These are phyloP conservation scores for Colletotrichum lentis DNA, from an alignment of 2,329 filamentous ascomycete genomes.

Conservation along the genomic window DNA sequence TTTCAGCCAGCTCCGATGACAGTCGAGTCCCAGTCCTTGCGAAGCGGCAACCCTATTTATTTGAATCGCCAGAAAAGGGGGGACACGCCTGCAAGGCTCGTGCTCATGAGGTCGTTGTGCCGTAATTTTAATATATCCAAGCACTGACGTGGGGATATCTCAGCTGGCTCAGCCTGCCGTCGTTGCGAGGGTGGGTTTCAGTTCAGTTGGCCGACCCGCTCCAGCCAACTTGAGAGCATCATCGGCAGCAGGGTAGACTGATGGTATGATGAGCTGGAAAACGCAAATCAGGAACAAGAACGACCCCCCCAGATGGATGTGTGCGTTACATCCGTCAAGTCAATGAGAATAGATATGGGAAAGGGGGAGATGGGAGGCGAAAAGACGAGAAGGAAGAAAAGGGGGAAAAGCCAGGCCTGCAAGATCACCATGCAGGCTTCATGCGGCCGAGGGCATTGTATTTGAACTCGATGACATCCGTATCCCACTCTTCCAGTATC, in stretches of 20 bases:
- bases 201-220: slow-evolving; percentile 33
- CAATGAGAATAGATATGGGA: background rate
- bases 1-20: slow-evolving; percentile 11
- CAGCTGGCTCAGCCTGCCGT: slow-evolving; percentile 28
- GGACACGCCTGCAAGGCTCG: background rate
- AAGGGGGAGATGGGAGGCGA: background rate
- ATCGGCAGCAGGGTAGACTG: slow-evolving; percentile 19
- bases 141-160: slow-evolving; percentile 33
- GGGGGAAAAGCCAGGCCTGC: background rate
- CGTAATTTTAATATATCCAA: slow-evolving; percentile 36
- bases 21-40: background rate
- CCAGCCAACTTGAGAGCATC: slow-evolving; percentile 29
- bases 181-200: slow-evolving; percentile 32
- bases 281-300: background rate
- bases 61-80: slow-evolving; percentile 9
- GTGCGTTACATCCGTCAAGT: background rate
- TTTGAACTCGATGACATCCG: background rate
- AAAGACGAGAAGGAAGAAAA: background rate
- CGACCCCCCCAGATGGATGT: background rate
- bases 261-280: background rate
- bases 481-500: background rate
- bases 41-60: slow-evolving; percentile 17
- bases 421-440: slow-evolving; percentile 5
- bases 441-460: slow-evolving; percentile 6
- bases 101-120: slow-evolving; percentile 35